Base-by-base conservation (phyloP, 371 early-diverging fungal genomes). In the Zopfochytrium polystomum region DNA sequence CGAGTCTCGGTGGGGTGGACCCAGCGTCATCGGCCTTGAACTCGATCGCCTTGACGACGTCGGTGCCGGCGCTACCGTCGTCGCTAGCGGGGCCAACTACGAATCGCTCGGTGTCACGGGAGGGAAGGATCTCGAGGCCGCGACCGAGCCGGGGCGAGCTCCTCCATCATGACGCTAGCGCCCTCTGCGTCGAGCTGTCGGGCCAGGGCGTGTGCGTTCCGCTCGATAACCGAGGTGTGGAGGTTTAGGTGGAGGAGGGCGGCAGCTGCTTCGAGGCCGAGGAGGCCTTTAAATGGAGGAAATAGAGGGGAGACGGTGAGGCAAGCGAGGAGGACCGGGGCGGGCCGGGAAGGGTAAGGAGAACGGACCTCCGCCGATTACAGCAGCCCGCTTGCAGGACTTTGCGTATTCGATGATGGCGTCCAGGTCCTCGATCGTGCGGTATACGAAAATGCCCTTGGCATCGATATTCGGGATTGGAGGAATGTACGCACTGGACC, bases 241-340 rank as follows among this genome's bases (percentile, higher is more conserved):
- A 83, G 70, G 11, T 76, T 79, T 27, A 87, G 69, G 63, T 85
- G 83, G 35, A 67, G 62, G 48, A 77, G 76, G 34, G 83, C 87
- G 51, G 82, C 81, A 53, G 87, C 87, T 23, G 87, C 87, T 66
- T 86, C 87, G 29, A 86, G 66, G 9, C 87, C 87, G 26, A 86
- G 68, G 34, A 86, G 63, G 26, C 57, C 55, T 55, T 18, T 25
- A 26, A 57, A 26, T 5, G 18, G 15, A 13, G 3, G 5, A 46
- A 44, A 18, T 26, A 31, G 26, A 55, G n/a, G n/a, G n/a, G n/a
- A n/a, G n/a, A n/a, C n/a, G n/a, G n/a, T n/a, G n/a, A n/a, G n/a
- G n/a, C n/a, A n/a, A n/a, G n/a, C n/a, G n/a, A n/a, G n/a, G n/a
- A n/a, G n/a, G n/a, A n/a, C n/a, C n/a, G n/a, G n/a, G n/a, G n/a